These are phyloP conservation scores for Sisymbrium altissimum DNA, from an alignment of 345 rosid genomes.

Conservation along the genomic window DNA sequence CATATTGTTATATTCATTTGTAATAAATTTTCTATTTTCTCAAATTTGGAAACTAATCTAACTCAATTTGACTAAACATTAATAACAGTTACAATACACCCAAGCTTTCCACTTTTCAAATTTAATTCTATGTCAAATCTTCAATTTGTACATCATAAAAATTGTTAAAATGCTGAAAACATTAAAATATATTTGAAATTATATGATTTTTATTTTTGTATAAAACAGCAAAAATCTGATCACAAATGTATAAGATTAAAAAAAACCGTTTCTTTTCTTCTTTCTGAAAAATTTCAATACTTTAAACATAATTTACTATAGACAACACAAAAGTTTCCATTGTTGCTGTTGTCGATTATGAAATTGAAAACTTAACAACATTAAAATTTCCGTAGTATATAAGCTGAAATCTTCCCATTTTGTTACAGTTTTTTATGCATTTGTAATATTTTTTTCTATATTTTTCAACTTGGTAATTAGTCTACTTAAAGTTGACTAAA, in stretches of 20 bases:
- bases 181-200: background rate
- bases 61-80: background rate
- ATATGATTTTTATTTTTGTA: too few relatives aligned
- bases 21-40: background rate
- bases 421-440: background rate
- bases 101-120: background rate
- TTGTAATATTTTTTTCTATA: background rate
- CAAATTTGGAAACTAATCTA: background rate
- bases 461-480: background rate
- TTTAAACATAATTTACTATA: background rate
- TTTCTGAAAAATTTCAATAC: background rate
- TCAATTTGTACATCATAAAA: background rate
- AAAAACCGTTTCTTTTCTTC: too few relatives aligned
- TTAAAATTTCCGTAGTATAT: background rate
- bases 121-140: background rate
- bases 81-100: background rate
- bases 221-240: background rate
- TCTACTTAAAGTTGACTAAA: background rate
- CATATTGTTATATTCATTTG: background rate
- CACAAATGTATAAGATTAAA: too few relatives aligned
- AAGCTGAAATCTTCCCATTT: background rate
- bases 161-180: background rate
- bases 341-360: background rate
- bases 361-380: background rate
- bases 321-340: background rate